Base-by-base conservation (phyloP, 768 basidiomycete species). In the Lepiota subincarnata region DNA sequence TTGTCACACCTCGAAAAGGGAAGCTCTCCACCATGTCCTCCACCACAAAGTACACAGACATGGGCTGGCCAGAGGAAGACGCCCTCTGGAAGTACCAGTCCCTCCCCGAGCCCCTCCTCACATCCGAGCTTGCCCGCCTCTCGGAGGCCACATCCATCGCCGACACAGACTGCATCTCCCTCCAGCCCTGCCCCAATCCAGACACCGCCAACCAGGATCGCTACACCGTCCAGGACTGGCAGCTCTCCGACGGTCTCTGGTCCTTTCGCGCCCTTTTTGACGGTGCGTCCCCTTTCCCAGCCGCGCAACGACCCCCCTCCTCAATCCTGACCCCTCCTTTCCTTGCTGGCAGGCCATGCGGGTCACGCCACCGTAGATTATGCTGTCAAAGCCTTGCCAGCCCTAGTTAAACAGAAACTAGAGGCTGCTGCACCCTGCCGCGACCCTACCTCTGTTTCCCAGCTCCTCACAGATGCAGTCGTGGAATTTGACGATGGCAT, bases 351-450 rank as follows among this genome's bases (percentile, higher is more conserved):
- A 75, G 75, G 75, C 18, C 77, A 80, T 57, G 74, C 70, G 1
- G 78, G 78, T 5, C 72, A 74, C 54, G 74, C 78, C 36, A 71
- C 76, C 0, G 79, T 68, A n/a, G 73, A 79, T 44, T 69, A 74
- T 51, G 63, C 69, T 4, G 60, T 68, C 6, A 54, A 61, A 13
- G 57, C 51, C 18, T 58, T 79, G 12, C 74, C 78, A 18, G 20
- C 41, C 12, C 59, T 63, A 6, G 59, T 78, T 37, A 59, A 66
- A 41, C 56, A 56, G 14, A 62, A 64, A 3, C 66, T 73, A 19
- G 26, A 43, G 22, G 48, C 40, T 48, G 48, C 43, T 48, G 48
- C 43, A 20, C 18, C 43, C 28, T 35, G n/a, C 60, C 60, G n/a
- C 36, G 53, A 52, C 44, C 43, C 57, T 48, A 42, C 55, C 0